Evolutionary conservation across 805 yeast genomes (phyloP), one percentile per base, ranked within the genome.

Genomic region (Zygosaccharomyces gambellarensis): DNA sequence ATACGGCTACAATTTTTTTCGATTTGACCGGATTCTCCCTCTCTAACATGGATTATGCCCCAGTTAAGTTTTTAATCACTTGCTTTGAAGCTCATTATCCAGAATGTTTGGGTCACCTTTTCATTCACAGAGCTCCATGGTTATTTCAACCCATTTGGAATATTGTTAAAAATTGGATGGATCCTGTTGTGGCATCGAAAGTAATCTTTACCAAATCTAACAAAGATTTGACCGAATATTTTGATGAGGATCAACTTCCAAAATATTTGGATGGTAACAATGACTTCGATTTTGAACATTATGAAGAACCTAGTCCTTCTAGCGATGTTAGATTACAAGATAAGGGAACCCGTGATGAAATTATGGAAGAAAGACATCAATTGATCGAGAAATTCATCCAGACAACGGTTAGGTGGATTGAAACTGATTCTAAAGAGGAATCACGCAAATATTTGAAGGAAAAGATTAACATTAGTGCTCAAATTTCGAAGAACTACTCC

Each of bases 51-150:
- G 99, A 94, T 71, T 89, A 89, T 63, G 76, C 80, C 3, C 89
- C 97, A 4, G 95, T 94, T 51, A 90, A 90, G 70, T 92, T 87
- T 69, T 79, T 94, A 70, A 84, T 90, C 52, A 79, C 82, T 47
- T 85, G 90, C 52, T 90, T 94, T 68, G 98, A 94, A 73, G 95
- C 96, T 0, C 96, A 92, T 65, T 94, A 92, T 67, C 99, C 99
- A 1, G 99, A 94, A 70, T 84, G 88, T 36, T 76, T 94, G 52
- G 97, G 96, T 14, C 80, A 79, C 48, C 72, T 94, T 46, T 78
- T 89, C 57, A 85, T 94, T 52, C 96, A 89, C 71, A 86, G 87
- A 60, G 97, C 99, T 0, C 99, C 99, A 25, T 90, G 97, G 98
- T 81, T 94, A 47, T 94, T 94, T 72, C 81, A 87, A 45, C 92